phyloP scores from a whole-genome alignment of 345 rosid species.

The Hypericum perforatum region DNA sequence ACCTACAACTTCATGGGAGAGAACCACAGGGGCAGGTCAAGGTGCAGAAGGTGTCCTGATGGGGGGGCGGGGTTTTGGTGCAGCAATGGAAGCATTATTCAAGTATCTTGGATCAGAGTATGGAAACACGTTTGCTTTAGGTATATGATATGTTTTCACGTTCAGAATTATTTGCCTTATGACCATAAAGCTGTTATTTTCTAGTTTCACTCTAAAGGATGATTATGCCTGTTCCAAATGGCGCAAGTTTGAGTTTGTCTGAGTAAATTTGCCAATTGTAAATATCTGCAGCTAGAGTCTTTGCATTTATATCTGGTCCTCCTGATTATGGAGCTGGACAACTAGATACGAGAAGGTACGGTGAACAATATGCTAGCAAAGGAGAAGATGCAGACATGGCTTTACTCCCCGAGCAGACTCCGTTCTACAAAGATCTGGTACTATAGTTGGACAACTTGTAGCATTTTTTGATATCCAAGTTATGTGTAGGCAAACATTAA shows the following conservation, averaged over 20 bases:
- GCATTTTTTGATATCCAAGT: not conserved
- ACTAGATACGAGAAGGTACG: slow-evolving; percentile 89
- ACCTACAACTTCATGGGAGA: slow-evolving; percentile 95
- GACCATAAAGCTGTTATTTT: slow-evolving; percentile 1
- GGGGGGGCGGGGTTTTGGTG: slow-evolving; percentile 98
- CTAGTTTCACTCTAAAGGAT: not conserved
- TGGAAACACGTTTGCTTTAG: slow-evolving; percentile 91
- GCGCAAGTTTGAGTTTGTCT: slow-evolving; percentile 13
- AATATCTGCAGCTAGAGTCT: slow-evolving; percentile 75
- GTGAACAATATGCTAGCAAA: slow-evolving; percentile 98
- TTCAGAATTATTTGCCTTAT: slow-evolving; percentile 1
- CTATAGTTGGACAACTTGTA: slow-evolving; percentile 17
- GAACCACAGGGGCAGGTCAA: slow-evolving; percentile 70
- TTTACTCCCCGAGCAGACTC: slow-evolving; percentile 95
- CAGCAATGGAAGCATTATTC: slow-evolving; percentile 89
- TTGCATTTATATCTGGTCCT: slow-evolving; percentile 93
- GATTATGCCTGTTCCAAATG: slow-evolving; percentile 2
- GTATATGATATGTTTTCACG: slow-evolving; percentile 32
- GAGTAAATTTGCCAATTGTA: not conserved
- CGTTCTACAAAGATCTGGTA: slow-evolving; percentile 94
- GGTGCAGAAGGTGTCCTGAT: slow-evolving; percentile 75
- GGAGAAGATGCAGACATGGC: slow-evolving; percentile 99
- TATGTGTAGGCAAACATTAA: slow-evolving; percentile 23
- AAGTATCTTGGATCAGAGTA: slow-evolving; percentile 93
- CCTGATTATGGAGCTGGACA: slow-evolving; percentile 99